These are phyloP conservation scores for Paramecium pentaurelia DNA, from an alignment of 73 alveolate species.

Conservation along the genomic window DNA sequence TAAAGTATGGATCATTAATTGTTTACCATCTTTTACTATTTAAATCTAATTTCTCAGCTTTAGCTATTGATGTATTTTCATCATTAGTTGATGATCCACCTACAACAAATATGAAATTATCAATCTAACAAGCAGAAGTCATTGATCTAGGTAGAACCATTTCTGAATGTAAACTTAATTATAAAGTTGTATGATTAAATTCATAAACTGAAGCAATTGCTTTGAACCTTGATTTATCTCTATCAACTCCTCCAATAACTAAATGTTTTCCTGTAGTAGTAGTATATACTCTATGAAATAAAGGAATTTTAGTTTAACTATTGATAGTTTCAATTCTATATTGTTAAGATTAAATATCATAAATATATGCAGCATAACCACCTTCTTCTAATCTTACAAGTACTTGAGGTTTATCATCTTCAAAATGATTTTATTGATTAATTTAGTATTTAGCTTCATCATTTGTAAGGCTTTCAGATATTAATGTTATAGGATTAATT, in stretches of 20 bases:
- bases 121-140: conserved; percentile 20
- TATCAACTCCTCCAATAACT: conserved; percentile 30
- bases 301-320: neutral
- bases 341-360: neutral
- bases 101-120: neutral
- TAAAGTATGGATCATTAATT: neutral
- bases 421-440: neutral
- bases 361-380: neutral
- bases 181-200: neutral
- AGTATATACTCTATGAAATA: neutral
- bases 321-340: neutral
- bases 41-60: conserved; percentile 22
- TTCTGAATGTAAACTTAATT: neutral
- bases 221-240: conserved; percentile 26
- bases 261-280: neutral
- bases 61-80: conserved; percentile 33
- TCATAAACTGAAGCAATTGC: neutral
- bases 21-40: neutral
- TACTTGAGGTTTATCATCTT: neutral
- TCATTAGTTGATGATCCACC: conserved; percentile 42
- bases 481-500: neutral
- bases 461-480: neutral
- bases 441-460: neutral
- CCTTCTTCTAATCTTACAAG: conserved; percentile 15
- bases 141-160: conserved; percentile 34